phyloP scores from a whole-genome alignment of 2,329 filamentous ascomycete genomes.

The Corinectria fuckeliana region DNA sequence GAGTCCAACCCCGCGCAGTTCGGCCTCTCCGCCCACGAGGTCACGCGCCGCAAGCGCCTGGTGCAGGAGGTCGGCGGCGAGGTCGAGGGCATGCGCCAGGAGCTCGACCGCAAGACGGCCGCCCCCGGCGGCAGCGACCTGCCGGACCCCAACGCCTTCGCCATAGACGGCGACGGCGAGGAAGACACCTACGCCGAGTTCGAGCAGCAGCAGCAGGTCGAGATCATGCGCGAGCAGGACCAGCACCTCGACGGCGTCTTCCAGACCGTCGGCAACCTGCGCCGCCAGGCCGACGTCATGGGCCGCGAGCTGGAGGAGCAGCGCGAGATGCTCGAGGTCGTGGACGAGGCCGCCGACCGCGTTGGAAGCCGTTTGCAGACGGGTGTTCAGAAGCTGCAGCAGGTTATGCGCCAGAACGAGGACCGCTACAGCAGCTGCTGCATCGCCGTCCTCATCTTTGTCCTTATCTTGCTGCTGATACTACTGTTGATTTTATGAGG shows the following conservation, averaged over 20 bases:
- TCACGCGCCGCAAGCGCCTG: conserved; percentile 78
- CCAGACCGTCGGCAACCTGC: conserved; percentile 87
- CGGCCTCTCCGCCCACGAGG: conserved; percentile 83
- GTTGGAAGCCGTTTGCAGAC: conserved; percentile 85
- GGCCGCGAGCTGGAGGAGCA: conserved; percentile 96
- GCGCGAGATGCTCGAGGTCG: conserved; percentile 82
- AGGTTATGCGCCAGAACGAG: conserved; percentile 89
- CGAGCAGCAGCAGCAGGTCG: conserved; percentile 87
- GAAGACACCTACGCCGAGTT: conserved; percentile 74
- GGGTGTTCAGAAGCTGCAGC: conserved; percentile 84
- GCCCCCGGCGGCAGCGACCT: conserved; percentile 50
- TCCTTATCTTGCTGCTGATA: conserved; percentile 85
- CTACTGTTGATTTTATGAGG: conserved; percentile 70
- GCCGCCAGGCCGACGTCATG: conserved; percentile 94
- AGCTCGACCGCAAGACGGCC: conserved; percentile 69
- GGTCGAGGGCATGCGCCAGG: conserved; percentile 86
- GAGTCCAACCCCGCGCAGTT: conserved; percentile 88
- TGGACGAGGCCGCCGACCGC: conserved; percentile 84
- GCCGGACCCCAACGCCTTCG: conserved; percentile 61
- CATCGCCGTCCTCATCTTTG: conserved; percentile 85
- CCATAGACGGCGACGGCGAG: conserved; percentile 55
- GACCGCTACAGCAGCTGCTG: conserved; percentile 88
- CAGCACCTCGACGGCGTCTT: conserved; percentile 92
- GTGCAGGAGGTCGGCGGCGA: conserved; percentile 91
- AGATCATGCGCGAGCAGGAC: conserved; percentile 96